Evolutionary conservation across 257 asterid species (phyloP).

Genomic region (Plectranthus barbatus): DNA sequence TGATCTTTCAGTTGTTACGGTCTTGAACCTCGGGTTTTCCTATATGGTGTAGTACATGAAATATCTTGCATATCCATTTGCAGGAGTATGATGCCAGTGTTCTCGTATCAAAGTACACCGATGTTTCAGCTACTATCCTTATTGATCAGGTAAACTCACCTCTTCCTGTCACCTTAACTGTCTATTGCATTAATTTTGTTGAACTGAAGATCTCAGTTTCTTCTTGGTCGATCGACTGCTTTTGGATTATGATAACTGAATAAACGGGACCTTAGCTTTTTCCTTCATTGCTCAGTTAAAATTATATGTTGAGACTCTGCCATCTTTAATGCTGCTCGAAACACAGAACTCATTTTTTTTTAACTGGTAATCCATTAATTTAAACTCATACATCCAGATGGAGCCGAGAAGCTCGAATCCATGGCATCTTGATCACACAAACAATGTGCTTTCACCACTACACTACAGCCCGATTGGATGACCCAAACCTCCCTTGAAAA

Average conservation of each 20-base stretch:
- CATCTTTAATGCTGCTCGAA: no score
- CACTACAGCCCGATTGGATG: no score
- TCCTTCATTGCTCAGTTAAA: background rate
- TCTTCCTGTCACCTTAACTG: background rate
- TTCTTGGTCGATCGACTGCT: background rate
- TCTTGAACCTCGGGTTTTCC: background rate
- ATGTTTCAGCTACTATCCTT: slow-evolving; percentile 69
- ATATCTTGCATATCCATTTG: background rate
- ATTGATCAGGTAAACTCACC: slow-evolving; percentile 72
- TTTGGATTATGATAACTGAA: no score
- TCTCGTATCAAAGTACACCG: slow-evolving; percentile 54
- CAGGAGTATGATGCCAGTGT: slow-evolving; percentile 93
- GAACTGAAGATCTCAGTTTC: background rate
- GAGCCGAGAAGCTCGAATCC: no score
- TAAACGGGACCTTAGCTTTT: background rate
- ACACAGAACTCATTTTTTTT: no score
- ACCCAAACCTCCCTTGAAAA: no score
- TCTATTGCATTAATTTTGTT: background rate
- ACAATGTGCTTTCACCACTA: no score
- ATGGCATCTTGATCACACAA: no score
- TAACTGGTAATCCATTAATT: no score
- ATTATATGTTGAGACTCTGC: background rate
- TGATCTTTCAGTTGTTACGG: slow-evolving; percentile 10
- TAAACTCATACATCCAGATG: no score
- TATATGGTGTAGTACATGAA: background rate